phyloP scores from a whole-genome alignment of 768 basidiomycete genomes.

The Calvatia gigantea region DNA sequence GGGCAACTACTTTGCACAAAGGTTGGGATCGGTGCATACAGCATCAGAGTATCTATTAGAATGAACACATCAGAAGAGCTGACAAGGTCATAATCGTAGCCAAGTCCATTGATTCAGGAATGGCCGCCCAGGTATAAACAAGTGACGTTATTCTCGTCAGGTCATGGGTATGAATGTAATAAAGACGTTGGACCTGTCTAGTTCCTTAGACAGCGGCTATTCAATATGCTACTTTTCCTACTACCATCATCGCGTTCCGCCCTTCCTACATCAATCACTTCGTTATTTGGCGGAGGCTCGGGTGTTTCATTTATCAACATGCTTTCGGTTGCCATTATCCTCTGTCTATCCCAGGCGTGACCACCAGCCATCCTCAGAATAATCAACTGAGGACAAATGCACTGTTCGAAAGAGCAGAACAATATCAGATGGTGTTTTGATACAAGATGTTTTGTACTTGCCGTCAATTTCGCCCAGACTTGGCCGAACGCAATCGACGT shows the following conservation, averaged over 20 bases:
- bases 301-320: background rate
- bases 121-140: too few species aligned
- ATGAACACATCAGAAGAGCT: too few species aligned
- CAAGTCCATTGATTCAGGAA: too few species aligned
- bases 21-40: too few species aligned
- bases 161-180: too few species aligned
- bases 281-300: background rate
- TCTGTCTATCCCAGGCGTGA: slow-evolving; percentile 13
- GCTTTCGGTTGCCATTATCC: slow-evolving; percentile 13
- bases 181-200: too few species aligned
- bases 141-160: too few species aligned
- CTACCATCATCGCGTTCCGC: background rate
- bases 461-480: slow-evolving; percentile 39
- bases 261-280: background rate
- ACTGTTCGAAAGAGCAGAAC: background rate
- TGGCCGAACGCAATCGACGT: slow-evolving; percentile 34
- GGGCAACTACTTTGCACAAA: too few species aligned
- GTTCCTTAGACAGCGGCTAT: background rate
- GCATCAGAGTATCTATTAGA: too few species aligned
- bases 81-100: too few species aligned
- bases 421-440: background rate
- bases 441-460: slow-evolving; percentile 19
- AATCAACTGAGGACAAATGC: slow-evolving; percentile 15
- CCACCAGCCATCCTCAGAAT: slow-evolving; percentile 12
- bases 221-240: slow-evolving; percentile 7